phyloP scores from a whole-genome alignment of 2,329 filamentous ascomycete species.

The Penicillium psychrosexuale region DNA sequence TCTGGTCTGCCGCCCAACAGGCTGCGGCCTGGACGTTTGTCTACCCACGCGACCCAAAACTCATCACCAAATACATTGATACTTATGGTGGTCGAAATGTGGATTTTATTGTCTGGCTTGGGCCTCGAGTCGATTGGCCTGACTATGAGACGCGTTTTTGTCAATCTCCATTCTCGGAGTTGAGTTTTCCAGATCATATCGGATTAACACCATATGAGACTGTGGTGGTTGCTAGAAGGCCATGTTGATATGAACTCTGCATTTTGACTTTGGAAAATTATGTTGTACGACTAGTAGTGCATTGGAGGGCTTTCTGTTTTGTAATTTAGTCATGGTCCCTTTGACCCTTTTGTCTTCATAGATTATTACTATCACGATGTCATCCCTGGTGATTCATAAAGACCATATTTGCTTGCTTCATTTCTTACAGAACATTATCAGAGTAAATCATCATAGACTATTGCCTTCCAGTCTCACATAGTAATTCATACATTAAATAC shows the following conservation, averaged over 20 bases:
- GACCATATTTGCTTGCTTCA: background rate
- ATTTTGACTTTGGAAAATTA: background rate
- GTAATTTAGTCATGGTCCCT: background rate
- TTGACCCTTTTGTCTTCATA: too few species aligned
- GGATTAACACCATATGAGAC: slow-evolving; percentile 28
- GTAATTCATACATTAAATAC: background rate
- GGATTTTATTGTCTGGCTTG: slow-evolving; percentile 31
- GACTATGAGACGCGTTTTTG: slow-evolving; percentile 31
- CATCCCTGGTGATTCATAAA: background rate
- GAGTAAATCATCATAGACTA: background rate
- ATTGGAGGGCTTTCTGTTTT: background rate
- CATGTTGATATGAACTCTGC: background rate
- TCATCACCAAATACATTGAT: slow-evolving; percentile 47
- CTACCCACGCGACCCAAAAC: slow-evolving; percentile 50
- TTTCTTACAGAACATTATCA: background rate
- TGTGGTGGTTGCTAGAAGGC: slow-evolving; percentile 19
- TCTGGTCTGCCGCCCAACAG: slow-evolving; percentile 42
- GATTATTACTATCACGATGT: background rate
- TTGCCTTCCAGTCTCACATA: background rate
- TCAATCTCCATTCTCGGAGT: slow-evolving; percentile 19
- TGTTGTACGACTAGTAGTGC: background rate
- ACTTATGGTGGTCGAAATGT: slow-evolving; percentile 13
- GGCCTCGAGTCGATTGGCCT: slow-evolving; percentile 30
- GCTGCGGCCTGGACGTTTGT: slow-evolving; percentile 52
- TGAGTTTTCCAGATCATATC: slow-evolving; percentile 18